A percentile compares a stretch with the other conserved stretches of the same genome.
These are phyloP conservation scores for Nakaseomyces uthaithaninus DNA, from an alignment of 1,139 yeast genomes.

Conservation along the genomic window DNA sequence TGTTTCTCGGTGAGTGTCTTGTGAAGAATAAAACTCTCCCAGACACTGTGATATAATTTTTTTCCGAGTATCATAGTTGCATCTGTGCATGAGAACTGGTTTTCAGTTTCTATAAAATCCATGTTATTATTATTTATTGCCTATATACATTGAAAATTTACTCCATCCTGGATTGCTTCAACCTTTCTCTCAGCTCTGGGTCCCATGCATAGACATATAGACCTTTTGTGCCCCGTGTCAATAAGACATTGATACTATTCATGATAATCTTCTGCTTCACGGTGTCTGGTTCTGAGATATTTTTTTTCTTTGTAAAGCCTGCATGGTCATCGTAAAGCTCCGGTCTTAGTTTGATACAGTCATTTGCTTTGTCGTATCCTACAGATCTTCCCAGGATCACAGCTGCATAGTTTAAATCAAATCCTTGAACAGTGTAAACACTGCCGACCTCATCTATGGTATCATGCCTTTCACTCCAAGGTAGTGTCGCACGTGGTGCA, in stretches of 20 bases:
- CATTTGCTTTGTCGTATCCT: conserved; percentile 32
- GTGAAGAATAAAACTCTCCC: too few relatives aligned
- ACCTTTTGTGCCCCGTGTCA: conserved; percentile 38
- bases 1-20: too few relatives aligned
- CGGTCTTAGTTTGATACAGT: conserved; percentile 30
- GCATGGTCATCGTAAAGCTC: conserved; percentile 38
- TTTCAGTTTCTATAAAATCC: too few relatives aligned
- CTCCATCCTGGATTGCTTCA: conserved; percentile 15
- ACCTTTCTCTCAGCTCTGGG: conserved; percentile 31
- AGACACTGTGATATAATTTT: too few relatives aligned
- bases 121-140: too few relatives aligned
- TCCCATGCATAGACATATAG: conserved; percentile 37
- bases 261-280: conserved; percentile 36
- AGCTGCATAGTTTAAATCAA: conserved; percentile 39
- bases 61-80: too few relatives aligned
- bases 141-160: not conserved
- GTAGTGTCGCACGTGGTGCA: conserved; percentile 33
- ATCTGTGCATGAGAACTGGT: too few relatives aligned
- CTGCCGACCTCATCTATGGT: conserved; percentile 40
- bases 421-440: conserved; percentile 39
- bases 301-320: conserved; percentile 36
- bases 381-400: conserved; percentile 37
- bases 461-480: conserved; percentile 39
- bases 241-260: conserved; percentile 36
- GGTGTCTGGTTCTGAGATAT: conserved; percentile 30